Evolutionary conservation across 345 rosid species (phyloP), one percentile per base, ranked within the genome.

Genomic region (Brassica rapa): DNA sequence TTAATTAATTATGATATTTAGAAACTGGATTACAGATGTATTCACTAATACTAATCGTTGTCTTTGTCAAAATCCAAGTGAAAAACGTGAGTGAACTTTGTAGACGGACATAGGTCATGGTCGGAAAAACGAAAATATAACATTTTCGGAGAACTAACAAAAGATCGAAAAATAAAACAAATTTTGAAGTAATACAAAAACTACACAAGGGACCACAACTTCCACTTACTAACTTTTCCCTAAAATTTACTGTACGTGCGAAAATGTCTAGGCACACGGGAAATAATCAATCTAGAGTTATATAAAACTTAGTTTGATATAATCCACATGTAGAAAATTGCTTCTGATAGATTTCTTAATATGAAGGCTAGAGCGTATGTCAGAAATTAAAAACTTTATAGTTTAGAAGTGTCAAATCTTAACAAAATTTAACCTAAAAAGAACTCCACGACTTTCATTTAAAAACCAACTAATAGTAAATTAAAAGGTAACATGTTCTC

Each of bases 81-180:
- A 53, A 71, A 77, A 71, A 66, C 72, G 68, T 71, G 81, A 14
- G 35, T 41, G 19, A 66, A n/a, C 53, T 66, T 57, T 72, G 53
- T 65, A 56, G 39, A n/a, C 77, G 19, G 76, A 56, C 81, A 65
- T 37, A 71, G 7, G 70, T 64, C 67, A 71, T 64, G 76, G 66
- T 71, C 76, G 61, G 27, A 24, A 15, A 39, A 71, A 39, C 57
- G 53, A 66, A 77, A 10, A 39, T 71, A 19, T 8, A n/a, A 71
- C 77, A 71, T 56, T 66, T 71, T 41, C 1, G 21, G 39, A 0
- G 3, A 59, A 30, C 11, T 72, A 55, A n/a, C 51, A 71, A 77
- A 72, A 66, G 1, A 29, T 19, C 29, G 12, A 14, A 37, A 37
- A 71, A 25, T 25, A 62, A 5, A 49, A 68, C 1, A 32, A 21